Percentiles rank a stretch among this genome's conserved stretches.
phyloP scores from a whole-genome alignment of 805 yeast genomes.

The Brettanomyces custersianus region DNA sequence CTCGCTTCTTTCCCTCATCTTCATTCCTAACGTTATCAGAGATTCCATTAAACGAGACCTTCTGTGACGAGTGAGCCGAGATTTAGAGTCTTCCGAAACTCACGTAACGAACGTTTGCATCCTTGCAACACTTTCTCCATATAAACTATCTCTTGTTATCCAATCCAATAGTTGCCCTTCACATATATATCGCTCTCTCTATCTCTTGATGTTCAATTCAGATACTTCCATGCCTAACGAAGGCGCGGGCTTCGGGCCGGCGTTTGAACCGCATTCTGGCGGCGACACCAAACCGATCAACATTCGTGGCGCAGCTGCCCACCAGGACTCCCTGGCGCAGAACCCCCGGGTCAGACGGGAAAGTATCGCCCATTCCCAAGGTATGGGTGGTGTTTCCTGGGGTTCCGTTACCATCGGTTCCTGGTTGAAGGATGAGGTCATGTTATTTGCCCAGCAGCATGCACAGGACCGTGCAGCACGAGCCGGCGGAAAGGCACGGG shows the following conservation, averaged over 20 bases:
- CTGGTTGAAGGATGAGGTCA: conserved; percentile 91
- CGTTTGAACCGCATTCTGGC: background rate
- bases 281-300: conserved; percentile 27
- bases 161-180: no score
- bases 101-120: no score
- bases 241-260: background rate
- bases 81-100: no score
- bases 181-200: background rate
- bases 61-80: no score
- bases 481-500: background rate
- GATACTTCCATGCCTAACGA: conserved; percentile 1
- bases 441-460: conserved; percentile 31
- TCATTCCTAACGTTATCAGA: no score
- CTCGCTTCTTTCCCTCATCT: background rate
- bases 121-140: no score
- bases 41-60: no score
- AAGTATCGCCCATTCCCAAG: conserved; percentile 90
- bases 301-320: conserved; percentile 23
- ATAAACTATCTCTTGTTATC: no score
- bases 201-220: conserved; percentile 1
- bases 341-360: conserved; percentile 67
- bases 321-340: conserved; percentile 29
- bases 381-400: conserved; percentile 98
- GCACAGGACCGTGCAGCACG: conserved; percentile 2
- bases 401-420: conserved; percentile 92